Evolutionary conservation across 441 rosid genomes (phyloP), one percentile per base, ranked within the genome.

Genomic region (Brassica hybrid): DNA sequence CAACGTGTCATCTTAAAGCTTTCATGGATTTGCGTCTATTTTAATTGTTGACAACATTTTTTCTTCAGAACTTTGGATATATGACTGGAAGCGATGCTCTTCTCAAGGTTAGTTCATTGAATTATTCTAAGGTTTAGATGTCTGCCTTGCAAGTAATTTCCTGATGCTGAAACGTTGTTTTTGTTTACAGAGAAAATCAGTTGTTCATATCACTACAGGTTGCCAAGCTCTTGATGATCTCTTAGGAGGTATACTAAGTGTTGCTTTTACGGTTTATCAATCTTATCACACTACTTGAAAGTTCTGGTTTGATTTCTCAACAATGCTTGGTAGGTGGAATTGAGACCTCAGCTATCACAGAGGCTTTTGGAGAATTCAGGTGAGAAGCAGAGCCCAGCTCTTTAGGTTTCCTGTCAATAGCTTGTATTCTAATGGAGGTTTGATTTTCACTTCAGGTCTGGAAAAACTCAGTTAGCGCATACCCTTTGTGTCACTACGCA

Each of bases 301-400:
- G 45, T 76, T 74, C 0, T 70, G 32, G 57, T 50, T 41, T 68
- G 71, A 12, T 71, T 69, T 68, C 71, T 14, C 58, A 2, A 67
- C 21, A 71, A 74, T 76, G 54, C 52, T 81, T 82, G 75, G 78
- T 65, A 94, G 98, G 99, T 72, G 97, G 98, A 14, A 81, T 94
- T 19, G 96, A 92, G 83, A 90, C 99, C 76, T 63, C 69, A 21
- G 85, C 88, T 57, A 94, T 96, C 41, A 94, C 98, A 8, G 98
- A 94, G 90, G 97, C 99, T 78, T 94, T 94, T 91, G 98, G 97
- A 21, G 94, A 92, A 72, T 94, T 90, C 52, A 79, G 96, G 96
- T 92, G 65, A 82, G 84, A 74, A 83, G 17, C 71, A 64, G 52
- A 43, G 17, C 66, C 6, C 48, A 34, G 34, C 13, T 59, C 67